Base-by-base conservation (phyloP, 1,284 basidiomycete genomes). In the Phellinidium pouzarii region DNA sequence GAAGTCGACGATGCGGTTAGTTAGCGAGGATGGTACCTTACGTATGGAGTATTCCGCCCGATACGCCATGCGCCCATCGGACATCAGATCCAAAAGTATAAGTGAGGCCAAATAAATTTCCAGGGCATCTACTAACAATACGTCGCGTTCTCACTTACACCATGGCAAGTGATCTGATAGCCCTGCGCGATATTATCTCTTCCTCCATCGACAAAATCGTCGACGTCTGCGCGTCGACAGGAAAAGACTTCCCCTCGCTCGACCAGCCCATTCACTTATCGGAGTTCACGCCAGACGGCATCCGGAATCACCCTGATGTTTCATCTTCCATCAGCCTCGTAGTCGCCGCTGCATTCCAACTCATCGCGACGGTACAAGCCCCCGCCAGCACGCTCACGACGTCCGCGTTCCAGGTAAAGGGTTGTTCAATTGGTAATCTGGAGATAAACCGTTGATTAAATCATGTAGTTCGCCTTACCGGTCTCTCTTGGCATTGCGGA, bases 341-440 rank as follows among this genome's bases (percentile, higher is more conserved):
- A 19, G 52, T 53, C 20, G 36, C 46, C 4, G 52, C 46, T 9
- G 45, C 52, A 6, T 23, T 41, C 6, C 37, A 48, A 12, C 45
- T 53, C 11, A 48, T 53, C 31, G 52, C 45, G 9, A 48, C 52
- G 37, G 38, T 53, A 3, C 52, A 48, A 25, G 26, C 52, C 1
- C 46, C 46, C 22, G 27, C 52, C 19, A 38, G 2, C 17, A 43
- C 52, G 1, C 23, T 53, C 3, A 53, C 45, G 7, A 34, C 29
- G 3, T 27, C 52, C 14, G 46, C 52, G n/a, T 48, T 53, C 12
- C n/a, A 27, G 44, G 52, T 53, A 31, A 19, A 20, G 4, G 2
- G 22, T 42, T 19, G 27, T 19, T 20, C 27, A 22, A 22, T n/a
- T n/a, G n/a, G n/a, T n/a, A 12, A 31, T 48, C 20, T 26, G 12